A percentile compares a stretch with the other conserved stretches of the same genome.
Conservation (phyloP, 176 grass and related monocot genomes). For the Poa annua region DNA sequence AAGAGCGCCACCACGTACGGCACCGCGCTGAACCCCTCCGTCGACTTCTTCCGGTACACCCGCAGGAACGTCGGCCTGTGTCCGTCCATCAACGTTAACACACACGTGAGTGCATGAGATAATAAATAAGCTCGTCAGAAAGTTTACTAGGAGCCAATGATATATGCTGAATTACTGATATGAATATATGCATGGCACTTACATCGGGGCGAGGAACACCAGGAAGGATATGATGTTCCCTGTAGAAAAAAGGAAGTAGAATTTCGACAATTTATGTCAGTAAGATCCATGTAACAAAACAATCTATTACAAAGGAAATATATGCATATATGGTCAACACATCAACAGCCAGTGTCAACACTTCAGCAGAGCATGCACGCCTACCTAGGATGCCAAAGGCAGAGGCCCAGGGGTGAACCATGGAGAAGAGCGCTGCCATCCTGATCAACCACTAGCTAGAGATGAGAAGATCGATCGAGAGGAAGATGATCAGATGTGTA, state of each 20-base stretch:
- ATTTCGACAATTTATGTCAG: neutral
- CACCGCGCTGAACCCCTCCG: constrained; percentile 77
- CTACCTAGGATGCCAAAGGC: constrained; percentile 81
- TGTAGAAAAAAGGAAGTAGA: constrained; percentile 28
- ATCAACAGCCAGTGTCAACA: neutral
- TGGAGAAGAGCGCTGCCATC: constrained; percentile 66
- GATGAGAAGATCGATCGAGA: neutral
- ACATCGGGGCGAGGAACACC: constrained; percentile 86
- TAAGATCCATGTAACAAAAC: neutral
- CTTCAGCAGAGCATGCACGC: neutral
- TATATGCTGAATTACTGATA: neutral
- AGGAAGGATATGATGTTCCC: constrained; percentile 88
- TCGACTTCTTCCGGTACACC: constrained; percentile 73
- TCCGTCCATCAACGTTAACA: too few relatives aligned
- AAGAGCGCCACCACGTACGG: constrained; percentile 91
- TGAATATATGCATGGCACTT: constrained; percentile 25
- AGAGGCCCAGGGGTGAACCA: constrained; percentile 66
- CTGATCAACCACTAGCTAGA: neutral
- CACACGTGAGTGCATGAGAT: too few relatives aligned
- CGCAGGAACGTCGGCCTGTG: constrained; percentile 65
- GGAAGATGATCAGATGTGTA: neutral
- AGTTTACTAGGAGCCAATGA: too few relatives aligned
- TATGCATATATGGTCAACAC: neutral
- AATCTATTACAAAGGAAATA: neutral
- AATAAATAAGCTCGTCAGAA: too few relatives aligned